Evolutionary conservation across 805 yeast genomes (phyloP), one percentile per base, ranked within the genome.

Genomic region (Candida montana): DNA sequence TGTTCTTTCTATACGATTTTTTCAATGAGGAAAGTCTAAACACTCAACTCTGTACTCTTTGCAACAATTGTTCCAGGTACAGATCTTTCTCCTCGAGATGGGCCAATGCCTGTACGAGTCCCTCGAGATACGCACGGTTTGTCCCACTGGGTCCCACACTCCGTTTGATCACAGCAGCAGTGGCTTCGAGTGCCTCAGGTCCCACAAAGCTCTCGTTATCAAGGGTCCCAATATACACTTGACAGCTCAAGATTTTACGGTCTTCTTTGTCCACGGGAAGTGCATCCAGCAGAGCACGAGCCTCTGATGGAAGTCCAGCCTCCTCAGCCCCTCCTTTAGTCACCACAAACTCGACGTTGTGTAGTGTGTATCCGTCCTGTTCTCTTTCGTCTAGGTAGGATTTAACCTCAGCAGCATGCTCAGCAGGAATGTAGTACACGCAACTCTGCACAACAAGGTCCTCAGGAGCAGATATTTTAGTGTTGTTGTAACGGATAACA

Each of bases 121-220:
- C 63, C 36, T 64, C 58, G 45, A 91, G 62, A 57, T 90, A 90
- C 53, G 86, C 95, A 37, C 67, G 61, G 56, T 90, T 90, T 13
- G 71, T 68, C 0, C 98, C 97, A 54, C 95, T 83, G 19, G 93
- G 93, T 0, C 98, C 98, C 6, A 50, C 53, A 15, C 83, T 67
- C 0, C 51, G 51, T 9, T 69, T 63, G 12, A 90, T 87, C 7
- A 75, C 69, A 16, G 52, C 50, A 0, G 95, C 95, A 0, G 95
- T 79, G 0, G 59, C 62, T 6, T 59, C 58, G 0, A 82, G 65
- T 3, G 57, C 55, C 57, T 89, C 95, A 1, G 95, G 95, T 0
- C 97, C 97, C 3, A 87, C 69, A 54, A 89, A 91, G 3, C 95
- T 86, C 39, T 70, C 81, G 54, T 89, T 90, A 12, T 77, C 82